A percentile compares a stretch with the other conserved stretches of the same genome.
These are phyloP conservation scores for Pyrus hybrid DNA, from an alignment of 331 rosid species.

Conservation along the genomic window DNA sequence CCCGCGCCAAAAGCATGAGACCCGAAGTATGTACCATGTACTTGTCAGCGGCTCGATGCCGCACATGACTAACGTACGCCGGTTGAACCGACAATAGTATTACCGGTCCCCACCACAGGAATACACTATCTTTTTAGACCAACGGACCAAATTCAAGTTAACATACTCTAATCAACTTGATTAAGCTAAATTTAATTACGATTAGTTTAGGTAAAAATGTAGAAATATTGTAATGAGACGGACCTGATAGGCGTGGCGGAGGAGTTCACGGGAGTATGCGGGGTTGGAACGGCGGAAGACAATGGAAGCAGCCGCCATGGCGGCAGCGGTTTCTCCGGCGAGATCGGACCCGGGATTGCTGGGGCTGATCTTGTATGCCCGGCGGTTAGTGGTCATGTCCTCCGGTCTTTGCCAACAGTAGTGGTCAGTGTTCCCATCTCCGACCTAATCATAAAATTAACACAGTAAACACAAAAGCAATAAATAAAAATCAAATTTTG, in stretches of 20 bases:
- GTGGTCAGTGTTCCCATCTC: constrained; percentile 93
- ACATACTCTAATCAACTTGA: too few relatives aligned
- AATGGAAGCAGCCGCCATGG: constrained; percentile 95
- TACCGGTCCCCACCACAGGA: not conserved
- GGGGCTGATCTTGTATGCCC: constrained; percentile 73
- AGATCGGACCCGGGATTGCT: constrained; percentile 98
- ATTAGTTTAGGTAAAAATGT: not conserved
- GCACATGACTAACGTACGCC: not conserved
- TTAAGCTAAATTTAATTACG: too few relatives aligned
- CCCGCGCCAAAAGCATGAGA: not conserved
- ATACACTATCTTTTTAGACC: not conserved
- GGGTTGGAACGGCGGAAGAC: constrained; percentile 85
- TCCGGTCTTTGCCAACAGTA: constrained; percentile 99
- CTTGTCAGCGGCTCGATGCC: not conserved
- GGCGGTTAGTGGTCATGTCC: constrained; percentile 98
- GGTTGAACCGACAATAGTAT: not conserved
- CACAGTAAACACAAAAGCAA: not conserved
- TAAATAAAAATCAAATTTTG: not conserved
- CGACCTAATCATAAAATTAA: constrained; percentile 49
- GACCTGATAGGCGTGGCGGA: constrained; percentile 83
- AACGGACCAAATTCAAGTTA: not conserved
- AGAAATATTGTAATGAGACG: not conserved
- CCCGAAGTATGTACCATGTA: not conserved
- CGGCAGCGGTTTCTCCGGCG: constrained; percentile 97
- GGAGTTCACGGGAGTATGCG: constrained; percentile 55